These are phyloP conservation scores for Ustilago trichophora DNA, from an alignment of 1,284 basidiomycete genomes.

Conservation along the genomic window DNA sequence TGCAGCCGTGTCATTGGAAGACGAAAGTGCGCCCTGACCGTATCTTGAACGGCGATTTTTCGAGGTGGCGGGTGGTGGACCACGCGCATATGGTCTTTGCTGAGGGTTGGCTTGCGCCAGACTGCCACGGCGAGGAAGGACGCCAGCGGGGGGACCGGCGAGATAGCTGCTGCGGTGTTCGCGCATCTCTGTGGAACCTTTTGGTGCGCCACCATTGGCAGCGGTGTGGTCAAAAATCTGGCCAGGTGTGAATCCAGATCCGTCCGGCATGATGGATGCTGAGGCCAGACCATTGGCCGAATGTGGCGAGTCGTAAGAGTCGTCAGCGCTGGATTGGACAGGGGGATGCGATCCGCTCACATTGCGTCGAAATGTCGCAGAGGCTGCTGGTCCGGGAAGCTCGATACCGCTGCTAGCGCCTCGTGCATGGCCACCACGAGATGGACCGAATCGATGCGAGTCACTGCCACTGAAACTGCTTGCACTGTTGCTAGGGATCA, in stretches of 20 bases:
- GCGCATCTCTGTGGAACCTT: slow-evolving; percentile 18
- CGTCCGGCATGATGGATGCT: slow-evolving; percentile 29
- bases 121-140: slow-evolving; percentile 20
- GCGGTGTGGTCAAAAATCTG: slow-evolving; percentile 40
- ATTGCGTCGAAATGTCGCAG: slow-evolving; percentile 43
- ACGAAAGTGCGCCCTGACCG: slow-evolving; percentile 3
- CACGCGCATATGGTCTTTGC: slow-evolving; percentile 18
- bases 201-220: slow-evolving; percentile 23
- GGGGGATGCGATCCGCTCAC: slow-evolving; percentile 43
- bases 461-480: slow-evolving; percentile 31
- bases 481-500: slow-evolving; percentile 33
- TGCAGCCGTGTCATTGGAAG: slow-evolving; percentile 3
- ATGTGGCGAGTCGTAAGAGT: slow-evolving; percentile 29
- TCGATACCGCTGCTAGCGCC: slow-evolving; percentile 45
- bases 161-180: slow-evolving; percentile 18
- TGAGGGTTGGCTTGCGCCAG: slow-evolving; percentile 17
- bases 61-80: slow-evolving; percentile 39
- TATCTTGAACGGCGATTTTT: slow-evolving; percentile 39
- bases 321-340: slow-evolving; percentile 15
- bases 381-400: slow-evolving; percentile 40
- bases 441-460: slow-evolving; percentile 14
- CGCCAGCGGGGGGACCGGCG: slow-evolving; percentile 8
- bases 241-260: slow-evolving; percentile 45
- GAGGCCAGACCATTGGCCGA: slow-evolving; percentile 2
- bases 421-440: slow-evolving; percentile 29